A percentile compares a stretch with the other conserved stretches of the same genome.
phyloP scores from a whole-genome alignment of 345 rosid species.

The Dovyalis caffra region DNA sequence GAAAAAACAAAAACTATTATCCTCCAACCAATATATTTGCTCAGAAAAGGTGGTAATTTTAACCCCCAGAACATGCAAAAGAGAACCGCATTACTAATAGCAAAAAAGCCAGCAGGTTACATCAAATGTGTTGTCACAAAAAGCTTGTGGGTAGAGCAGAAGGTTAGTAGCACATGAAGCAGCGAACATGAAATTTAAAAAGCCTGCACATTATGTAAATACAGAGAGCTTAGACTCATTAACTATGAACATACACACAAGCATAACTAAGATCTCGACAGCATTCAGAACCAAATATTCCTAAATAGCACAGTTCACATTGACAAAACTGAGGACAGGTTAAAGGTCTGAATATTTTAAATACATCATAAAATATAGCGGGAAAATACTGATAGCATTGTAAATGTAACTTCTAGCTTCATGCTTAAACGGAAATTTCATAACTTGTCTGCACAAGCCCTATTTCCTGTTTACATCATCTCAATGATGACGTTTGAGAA shows the following conservation, averaged over 20 bases:
- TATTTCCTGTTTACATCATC: not conserved
- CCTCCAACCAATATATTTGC: not conserved
- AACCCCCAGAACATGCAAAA: not conserved
- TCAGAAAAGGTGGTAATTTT: not conserved
- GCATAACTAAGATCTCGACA: not conserved
- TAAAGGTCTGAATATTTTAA: no score
- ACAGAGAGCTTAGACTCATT: not conserved
- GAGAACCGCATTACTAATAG: not conserved
- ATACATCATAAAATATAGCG: no score
- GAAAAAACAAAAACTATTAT: conserved; percentile 9
- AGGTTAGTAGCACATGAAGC: not conserved
- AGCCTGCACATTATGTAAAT: not conserved
- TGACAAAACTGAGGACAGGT: not conserved
- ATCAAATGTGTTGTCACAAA: not conserved
- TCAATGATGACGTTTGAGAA: not conserved
- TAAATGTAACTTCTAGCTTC: not conserved
- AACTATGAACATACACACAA: not conserved
- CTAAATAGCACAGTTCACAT: not conserved
- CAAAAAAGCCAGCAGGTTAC: not conserved
- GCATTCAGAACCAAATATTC: not conserved
- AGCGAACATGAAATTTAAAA: not conserved
- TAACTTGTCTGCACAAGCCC: not conserved
- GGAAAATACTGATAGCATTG: not conserved
- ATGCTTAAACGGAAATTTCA: not conserved
- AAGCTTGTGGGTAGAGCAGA: not conserved